These are phyloP conservation scores for Aspergillus unguis DNA, from an alignment of 2,329 filamentous ascomycete genomes.

Conservation along the genomic window DNA sequence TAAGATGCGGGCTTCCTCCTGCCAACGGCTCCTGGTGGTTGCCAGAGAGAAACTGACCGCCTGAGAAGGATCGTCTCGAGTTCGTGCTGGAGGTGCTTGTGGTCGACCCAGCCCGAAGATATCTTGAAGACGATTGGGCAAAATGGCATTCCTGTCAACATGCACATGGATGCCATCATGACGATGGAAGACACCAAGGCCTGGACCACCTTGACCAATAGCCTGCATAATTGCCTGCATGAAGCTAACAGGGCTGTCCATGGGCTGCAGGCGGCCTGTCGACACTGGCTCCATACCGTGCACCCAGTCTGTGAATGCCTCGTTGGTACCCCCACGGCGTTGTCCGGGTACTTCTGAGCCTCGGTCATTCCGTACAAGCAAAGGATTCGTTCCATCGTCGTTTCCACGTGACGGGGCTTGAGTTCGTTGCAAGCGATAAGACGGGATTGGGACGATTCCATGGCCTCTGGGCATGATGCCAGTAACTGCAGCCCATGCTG, in stretches of 20 bases:
- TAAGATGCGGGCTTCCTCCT: slow-evolving; percentile 83
- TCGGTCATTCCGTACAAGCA: slow-evolving; percentile 64
- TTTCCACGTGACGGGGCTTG: slow-evolving; percentile 52
- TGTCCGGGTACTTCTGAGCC: slow-evolving; percentile 33
- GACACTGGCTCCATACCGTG: slow-evolving; percentile 49
- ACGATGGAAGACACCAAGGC: slow-evolving; percentile 42
- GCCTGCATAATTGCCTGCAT: slow-evolving; percentile 58
- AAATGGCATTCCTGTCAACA: slow-evolving; percentile 50
- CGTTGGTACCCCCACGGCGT: slow-evolving; percentile 33
- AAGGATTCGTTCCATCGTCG: slow-evolving; percentile 82
- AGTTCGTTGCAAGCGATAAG: slow-evolving; percentile 45
- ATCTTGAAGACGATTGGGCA: slow-evolving; percentile 55
- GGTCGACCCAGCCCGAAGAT: slow-evolving; percentile 37
- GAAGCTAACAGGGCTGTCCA: slow-evolving; percentile 54
- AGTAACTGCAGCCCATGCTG: slow-evolving; percentile 63
- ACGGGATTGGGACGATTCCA: slow-evolving; percentile 39
- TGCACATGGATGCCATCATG: slow-evolving; percentile 55
- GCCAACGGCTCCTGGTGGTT: slow-evolving; percentile 74
- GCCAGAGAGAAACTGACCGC: slow-evolving; percentile 72
- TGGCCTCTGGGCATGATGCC: slow-evolving; percentile 54
- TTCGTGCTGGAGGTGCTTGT: slow-evolving; percentile 30
- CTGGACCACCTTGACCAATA: slow-evolving; percentile 46
- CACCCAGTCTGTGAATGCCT: slow-evolving; percentile 52
- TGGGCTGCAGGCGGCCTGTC: slow-evolving; percentile 43
- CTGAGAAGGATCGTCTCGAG: slow-evolving; percentile 56